Evolutionary conservation across 768 basidiomycete genomes (phyloP), one percentile per base, ranked within the genome.

Genomic region (Boletus bicolor): DNA sequence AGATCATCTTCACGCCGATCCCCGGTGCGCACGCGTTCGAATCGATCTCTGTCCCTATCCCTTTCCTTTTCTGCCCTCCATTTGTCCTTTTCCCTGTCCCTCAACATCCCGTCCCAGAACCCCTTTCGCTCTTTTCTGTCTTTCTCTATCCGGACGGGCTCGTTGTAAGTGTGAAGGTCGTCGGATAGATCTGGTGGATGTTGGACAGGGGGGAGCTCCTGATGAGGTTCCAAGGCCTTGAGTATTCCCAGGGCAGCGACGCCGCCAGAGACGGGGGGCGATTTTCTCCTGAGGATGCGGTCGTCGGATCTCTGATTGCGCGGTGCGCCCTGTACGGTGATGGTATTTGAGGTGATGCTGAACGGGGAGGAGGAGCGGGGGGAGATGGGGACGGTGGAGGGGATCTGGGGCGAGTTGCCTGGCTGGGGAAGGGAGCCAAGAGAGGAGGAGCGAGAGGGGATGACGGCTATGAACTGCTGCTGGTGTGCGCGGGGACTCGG

Each of bases 171-270:
- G 34, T 67, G 65, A n/a, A 70, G 60, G 51, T 71, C 77, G 14
- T 76, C 66, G 49, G 70, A 63, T 0, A 54, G 34, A 17, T 75
- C 68, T 28, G 68, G 64, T 3, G 66, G 61, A 19, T 59, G 42
- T 4, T 55, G 58, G 7, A 39, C 12, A 1, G 54, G 48, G 12
- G 54, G 55, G 1, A 56, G 37, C 19, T 75, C 67, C 49, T 66
- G 57, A 55, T 72, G 77, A 0, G 88, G 85, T 53, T 90, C 87
- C 15, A 90, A 74, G 3, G 88, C 77, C 44, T 75, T 76, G 53
- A 62, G 60, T 39, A 62, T 63, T 7, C 60, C 60, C 9, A 62
- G 34, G 21, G 60, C 60, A 0, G 56, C 35, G 14, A 59, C 60
- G 4, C 71, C 75, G 2, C 73, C 69, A 50, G 68, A 58, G 14